A percentile compares a stretch with the other conserved stretches of the same genome.
Evolutionary conservation across 2,329 filamentous ascomycete species (phyloP).

Genomic region (Anisogramma anomala): DNA sequence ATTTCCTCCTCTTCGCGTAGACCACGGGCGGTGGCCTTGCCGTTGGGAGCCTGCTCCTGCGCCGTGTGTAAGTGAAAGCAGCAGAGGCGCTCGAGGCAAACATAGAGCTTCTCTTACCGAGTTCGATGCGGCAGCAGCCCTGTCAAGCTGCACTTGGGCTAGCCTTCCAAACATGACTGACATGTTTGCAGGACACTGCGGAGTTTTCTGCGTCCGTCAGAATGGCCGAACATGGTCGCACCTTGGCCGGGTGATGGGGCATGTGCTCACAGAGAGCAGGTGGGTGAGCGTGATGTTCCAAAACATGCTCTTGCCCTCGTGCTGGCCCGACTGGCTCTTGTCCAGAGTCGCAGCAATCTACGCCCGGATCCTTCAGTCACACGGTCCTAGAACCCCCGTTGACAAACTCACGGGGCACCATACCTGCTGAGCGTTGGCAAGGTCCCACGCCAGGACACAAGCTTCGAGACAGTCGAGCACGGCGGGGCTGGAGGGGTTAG

Average conservation of each 20-base stretch:
- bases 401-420: slow-evolving; percentile 1
- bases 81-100: no score
- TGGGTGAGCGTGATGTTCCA: slow-evolving; percentile 44
- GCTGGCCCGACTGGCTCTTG: slow-evolving; percentile 35
- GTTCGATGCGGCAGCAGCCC: slow-evolving; percentile 35
- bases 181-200: slow-evolving; percentile 36
- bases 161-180: slow-evolving; percentile 40
- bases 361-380: not conserved
- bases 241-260: no score
- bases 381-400: not conserved
- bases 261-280: slow-evolving; percentile 36
- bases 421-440: slow-evolving; percentile 46
- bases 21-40: slow-evolving; percentile 19
- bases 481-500: slow-evolving; percentile 33
- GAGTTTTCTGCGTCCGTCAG: slow-evolving; percentile 29
- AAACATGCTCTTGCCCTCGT: slow-evolving; percentile 38
- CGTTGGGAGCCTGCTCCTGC: not conserved
- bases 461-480: slow-evolving; percentile 37
- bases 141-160: slow-evolving; percentile 38
- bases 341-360: slow-evolving; percentile 45
- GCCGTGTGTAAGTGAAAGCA: not conserved
- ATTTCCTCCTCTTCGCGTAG: slow-evolving; percentile 39
- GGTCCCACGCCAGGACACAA: slow-evolving; percentile 44
- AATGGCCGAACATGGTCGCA: not conserved
- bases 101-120: slow-evolving; percentile 24